A percentile compares a stretch with the other conserved stretches of the same genome.
These are phyloP conservation scores for Rhizoclosmatium sp. DNA, from an alignment of 192 early-diverging fungal species.

Conservation along the genomic window DNA sequence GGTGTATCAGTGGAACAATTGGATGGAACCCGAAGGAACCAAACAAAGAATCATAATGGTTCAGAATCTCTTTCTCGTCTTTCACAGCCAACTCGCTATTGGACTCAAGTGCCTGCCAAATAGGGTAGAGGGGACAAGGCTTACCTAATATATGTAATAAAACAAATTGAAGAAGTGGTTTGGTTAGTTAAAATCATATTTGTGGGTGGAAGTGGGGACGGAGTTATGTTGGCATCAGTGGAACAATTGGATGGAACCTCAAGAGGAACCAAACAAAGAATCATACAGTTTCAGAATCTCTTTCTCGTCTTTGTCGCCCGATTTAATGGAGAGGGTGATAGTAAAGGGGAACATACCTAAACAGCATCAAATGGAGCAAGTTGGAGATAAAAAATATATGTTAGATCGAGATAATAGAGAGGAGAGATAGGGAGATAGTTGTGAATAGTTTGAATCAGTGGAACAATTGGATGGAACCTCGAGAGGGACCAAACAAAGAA, in stretches of 20 bases:
- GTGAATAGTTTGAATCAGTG: slow-evolving; percentile 4
- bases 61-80: slow-evolving; percentile 2
- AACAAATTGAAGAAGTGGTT: no score
- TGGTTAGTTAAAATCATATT: no score
- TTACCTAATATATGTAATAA: no score
- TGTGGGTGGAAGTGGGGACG: no score
- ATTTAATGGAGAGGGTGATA: no score
- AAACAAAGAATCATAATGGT: slow-evolving; percentile 17
- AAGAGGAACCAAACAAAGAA: slow-evolving; percentile 3
- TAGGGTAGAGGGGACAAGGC: no score
- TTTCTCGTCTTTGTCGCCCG: neutral
- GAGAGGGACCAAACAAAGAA: slow-evolving; percentile 1
- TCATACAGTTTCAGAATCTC: slow-evolving; percentile 8
- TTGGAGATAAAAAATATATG: no score
- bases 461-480: slow-evolving; percentile 25
- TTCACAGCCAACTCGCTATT: neutral
- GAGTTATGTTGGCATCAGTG: neutral
- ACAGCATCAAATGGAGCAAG: no score
- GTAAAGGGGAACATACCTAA: no score
- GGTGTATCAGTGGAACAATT: slow-evolving; percentile 27
- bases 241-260: slow-evolving; percentile 25
- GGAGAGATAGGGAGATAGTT: neutral
- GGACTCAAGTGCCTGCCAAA: no score
- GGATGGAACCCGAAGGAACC: slow-evolving; percentile 12
- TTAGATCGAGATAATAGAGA: no score